Conservation (phyloP, 2,329 filamentous ascomycete genomes). For the Trichoderma polysporum region DNA sequence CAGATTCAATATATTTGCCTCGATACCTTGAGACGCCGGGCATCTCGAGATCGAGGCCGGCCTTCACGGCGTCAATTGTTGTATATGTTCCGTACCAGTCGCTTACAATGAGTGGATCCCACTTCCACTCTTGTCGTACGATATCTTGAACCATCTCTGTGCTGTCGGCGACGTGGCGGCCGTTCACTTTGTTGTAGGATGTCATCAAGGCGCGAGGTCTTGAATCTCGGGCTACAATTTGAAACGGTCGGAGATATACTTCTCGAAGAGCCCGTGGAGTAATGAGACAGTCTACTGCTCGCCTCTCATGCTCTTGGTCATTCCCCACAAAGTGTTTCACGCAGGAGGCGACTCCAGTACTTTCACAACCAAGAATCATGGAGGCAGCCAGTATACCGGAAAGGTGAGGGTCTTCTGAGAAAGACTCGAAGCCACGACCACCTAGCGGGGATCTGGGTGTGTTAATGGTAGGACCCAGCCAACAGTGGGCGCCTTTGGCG, state of each 20-base stretch:
- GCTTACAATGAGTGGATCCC: constrained; percentile 6
- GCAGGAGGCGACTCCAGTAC: background rate
- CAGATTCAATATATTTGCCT: constrained; percentile 4
- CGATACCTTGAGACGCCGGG: constrained; percentile 5
- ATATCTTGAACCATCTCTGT: background rate
- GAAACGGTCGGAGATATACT: background rate
- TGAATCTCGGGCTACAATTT: constrained; percentile 2
- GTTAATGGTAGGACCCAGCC: constrained; percentile 6
- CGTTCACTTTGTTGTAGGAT: constrained; percentile 10
- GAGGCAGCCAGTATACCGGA: background rate
- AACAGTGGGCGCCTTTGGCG: constrained; percentile 4
- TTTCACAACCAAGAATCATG: background rate
- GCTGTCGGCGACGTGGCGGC: background rate
- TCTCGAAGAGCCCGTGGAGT: background rate
- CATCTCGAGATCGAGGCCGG: constrained; percentile 8
- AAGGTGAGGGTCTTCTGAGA: constrained; percentile 1
- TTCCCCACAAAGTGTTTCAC: constrained; percentile 11
- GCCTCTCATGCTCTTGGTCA: constrained; percentile 4
- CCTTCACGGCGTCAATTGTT: background rate
- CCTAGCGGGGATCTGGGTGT: constrained; percentile 1
- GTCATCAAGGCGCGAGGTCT: constrained; percentile 5
- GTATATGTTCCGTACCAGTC: constrained; percentile 7
- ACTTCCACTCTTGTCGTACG: background rate
- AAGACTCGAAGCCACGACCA: constrained; percentile 2
- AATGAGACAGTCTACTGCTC: constrained; percentile 8